Evolutionary conservation across 169 alveolate species (phyloP), one percentile per base, ranked within the genome.

Genomic region (Cyclospora cayetanensis): DNA sequence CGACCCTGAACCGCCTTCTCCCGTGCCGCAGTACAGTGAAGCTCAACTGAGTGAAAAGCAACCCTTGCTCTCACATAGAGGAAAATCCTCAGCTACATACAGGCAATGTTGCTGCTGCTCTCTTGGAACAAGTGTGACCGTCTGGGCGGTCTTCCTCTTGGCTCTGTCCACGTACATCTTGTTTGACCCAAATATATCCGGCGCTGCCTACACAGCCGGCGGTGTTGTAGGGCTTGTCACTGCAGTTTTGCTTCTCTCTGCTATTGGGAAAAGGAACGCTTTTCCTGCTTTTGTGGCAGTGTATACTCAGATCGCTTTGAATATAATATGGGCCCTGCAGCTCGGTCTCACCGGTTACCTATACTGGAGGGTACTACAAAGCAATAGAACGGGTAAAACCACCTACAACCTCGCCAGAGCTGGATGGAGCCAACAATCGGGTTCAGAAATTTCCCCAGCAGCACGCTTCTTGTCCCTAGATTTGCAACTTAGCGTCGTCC

Each of bases 151-250:
- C 55, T 89, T 89, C 31, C 80, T 89, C 35, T 34, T 89, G 77
- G 93, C 84, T 22, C 39, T 76, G 20, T 89, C 93, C 25, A 68
- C 85, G 0, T 89, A 65, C 31, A 42, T 77, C 52, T 53, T 89
- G 20, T 60, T 89, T 20, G 93, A 89, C 15, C 74, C 74, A 53
- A 89, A 89, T 50, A 79, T 89, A 20, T 65, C 82, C 3, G 93
- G 93, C 9, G 93, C 93, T 11, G 90, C 90, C 12, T 89, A 53
- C 83, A 89, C 93, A n/a, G 60, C 93, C 7, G 93, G 93, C 20
- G 93, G 83, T 27, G 93, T 76, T n/a, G 79, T 89, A 29, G 80
- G 90, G 29, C 55, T 89, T 35, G 27, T 89, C 53, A 89, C 93
- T 0, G 93, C 93, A 63, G 60, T 80, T 25, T 72, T 89, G 25